These are phyloP conservation scores for Vigna hirtella DNA, from an alignment of 306 rosid genomes.

Conservation along the genomic window DNA sequence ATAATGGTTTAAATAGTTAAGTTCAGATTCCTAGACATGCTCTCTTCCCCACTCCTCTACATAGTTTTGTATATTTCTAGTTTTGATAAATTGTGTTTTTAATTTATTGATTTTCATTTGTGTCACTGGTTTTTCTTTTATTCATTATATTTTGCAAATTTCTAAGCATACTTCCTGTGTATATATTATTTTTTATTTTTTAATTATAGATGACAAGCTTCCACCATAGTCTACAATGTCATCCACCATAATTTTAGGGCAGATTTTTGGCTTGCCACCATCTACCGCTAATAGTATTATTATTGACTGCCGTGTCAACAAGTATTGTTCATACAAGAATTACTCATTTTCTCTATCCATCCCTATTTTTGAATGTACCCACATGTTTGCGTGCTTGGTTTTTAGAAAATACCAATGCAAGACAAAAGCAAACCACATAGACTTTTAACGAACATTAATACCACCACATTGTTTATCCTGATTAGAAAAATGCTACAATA, in stretches of 20 bases:
- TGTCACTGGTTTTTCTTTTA: not conserved
- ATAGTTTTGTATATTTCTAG: not conserved
- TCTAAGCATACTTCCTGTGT: not conserved
- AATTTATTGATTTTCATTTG: not conserved
- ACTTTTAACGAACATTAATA: slow-evolving; percentile 31
- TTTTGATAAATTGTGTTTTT: not conserved
- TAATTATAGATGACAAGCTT: not conserved
- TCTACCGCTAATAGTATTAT: not conserved
- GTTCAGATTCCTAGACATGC: no score
- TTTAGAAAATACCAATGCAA: slow-evolving; percentile 17
- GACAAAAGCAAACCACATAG: slow-evolving; percentile 2
- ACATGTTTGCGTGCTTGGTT: not conserved
- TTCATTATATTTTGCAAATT: not conserved
- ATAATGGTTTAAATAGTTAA: no score
- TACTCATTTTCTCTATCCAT: not conserved
- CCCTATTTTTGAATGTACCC: slow-evolving; percentile 8
- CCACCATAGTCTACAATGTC: not conserved
- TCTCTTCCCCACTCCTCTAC: not conserved
- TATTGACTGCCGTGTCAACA: not conserved
- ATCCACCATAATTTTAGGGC: not conserved
- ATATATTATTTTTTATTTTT: not conserved
- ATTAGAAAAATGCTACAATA: slow-evolving; percentile 18
- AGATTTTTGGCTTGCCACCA: not conserved
- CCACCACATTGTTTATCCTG: slow-evolving; percentile 30
- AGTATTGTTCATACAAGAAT: not conserved